A percentile compares a stretch with the other conserved stretches of the same genome.
Conservation (phyloP, 2,329 filamentous ascomycete species). For the Cladosporium sp. region DNA sequence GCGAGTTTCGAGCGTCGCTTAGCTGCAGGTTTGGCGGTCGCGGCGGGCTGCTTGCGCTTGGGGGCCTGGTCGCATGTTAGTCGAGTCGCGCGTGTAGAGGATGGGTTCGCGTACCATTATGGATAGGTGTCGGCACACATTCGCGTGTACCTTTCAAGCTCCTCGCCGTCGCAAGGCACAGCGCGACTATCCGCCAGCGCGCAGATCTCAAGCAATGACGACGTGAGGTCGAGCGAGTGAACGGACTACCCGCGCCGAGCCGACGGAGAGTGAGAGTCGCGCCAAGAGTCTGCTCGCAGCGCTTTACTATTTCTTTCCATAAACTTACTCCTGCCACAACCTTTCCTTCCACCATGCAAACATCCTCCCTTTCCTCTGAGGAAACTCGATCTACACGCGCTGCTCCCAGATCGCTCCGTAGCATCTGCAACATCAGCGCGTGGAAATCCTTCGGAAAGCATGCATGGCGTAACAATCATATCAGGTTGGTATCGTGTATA, state of each 20-base stretch:
- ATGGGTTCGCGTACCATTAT: neutral
- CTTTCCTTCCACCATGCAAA: neutral
- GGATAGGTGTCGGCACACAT: neutral
- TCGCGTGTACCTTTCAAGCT: neutral
- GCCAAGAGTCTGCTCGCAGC: neutral
- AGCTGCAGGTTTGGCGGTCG: constrained; percentile 37
- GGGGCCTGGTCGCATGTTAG: constrained; percentile 27
- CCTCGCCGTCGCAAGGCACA: neutral
- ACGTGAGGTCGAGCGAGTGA: constrained; percentile 9
- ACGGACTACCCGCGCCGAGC: neutral
- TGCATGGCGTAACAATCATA: neutral
- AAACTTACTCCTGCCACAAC: neutral
- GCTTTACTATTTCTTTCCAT: constrained; percentile 7
- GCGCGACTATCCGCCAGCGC: neutral
- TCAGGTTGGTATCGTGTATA: constrained; percentile 7
- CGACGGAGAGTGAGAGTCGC: neutral
- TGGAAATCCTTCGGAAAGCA: neutral
- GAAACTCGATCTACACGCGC: neutral
- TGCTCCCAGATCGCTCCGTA: neutral
- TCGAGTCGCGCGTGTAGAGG: neutral
- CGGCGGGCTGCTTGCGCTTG: constrained; percentile 34
- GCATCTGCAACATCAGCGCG: neutral
- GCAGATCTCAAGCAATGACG: constrained; percentile 13
- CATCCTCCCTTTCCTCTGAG: neutral
- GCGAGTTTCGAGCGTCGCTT: constrained; percentile 81